Evolutionary conservation across 2,329 filamentous ascomycete genomes (phyloP).

Genomic region (Blumeriella jaapii): DNA sequence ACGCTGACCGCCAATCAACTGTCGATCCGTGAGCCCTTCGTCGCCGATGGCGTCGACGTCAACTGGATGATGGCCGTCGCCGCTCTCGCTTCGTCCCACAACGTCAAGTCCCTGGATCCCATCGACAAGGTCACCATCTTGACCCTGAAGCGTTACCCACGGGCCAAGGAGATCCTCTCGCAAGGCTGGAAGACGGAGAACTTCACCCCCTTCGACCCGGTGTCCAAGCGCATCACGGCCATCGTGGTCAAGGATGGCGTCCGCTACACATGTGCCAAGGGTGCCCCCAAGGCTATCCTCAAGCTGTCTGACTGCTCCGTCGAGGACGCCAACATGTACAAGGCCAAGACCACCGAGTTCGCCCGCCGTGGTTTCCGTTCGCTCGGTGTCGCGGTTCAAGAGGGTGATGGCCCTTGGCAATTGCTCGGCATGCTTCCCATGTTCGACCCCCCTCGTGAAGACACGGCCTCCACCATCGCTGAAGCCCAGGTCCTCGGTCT

Average conservation of each 20-base stretch:
- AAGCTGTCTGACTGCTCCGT: slow-evolving; percentile 56
- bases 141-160: slow-evolving; percentile 65
- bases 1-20: slow-evolving; percentile 67
- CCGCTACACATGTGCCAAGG: slow-evolving; percentile 63
- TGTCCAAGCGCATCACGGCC: slow-evolving; percentile 68
- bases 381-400: slow-evolving; percentile 67
- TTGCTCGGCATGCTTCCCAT: slow-evolving; percentile 68
- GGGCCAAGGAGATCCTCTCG: slow-evolving; percentile 63
- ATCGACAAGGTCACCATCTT: slow-evolving; percentile 73
- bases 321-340: slow-evolving; percentile 55
- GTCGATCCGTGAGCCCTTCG: slow-evolving; percentile 65
- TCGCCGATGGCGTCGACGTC: slow-evolving; percentile 64
- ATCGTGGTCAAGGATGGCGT: slow-evolving; percentile 58
- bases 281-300: slow-evolving; percentile 65
- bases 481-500: slow-evolving; percentile 68
- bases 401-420: slow-evolving; percentile 60
- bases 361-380: slow-evolving; percentile 71
- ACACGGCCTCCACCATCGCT: slow-evolving; percentile 67
- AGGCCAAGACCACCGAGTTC: slow-evolving; percentile 63
- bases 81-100: slow-evolving; percentile 66
- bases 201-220: slow-evolving; percentile 68
- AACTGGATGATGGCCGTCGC: slow-evolving; percentile 81
- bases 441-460: slow-evolving; percentile 70
- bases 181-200: slow-evolving; percentile 68
- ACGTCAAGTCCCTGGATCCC: slow-evolving; percentile 66